phyloP scores from a whole-genome alignment of 352 stramenopile genomes.

The Hyaloperonospora arabidopsidis region DNA sequence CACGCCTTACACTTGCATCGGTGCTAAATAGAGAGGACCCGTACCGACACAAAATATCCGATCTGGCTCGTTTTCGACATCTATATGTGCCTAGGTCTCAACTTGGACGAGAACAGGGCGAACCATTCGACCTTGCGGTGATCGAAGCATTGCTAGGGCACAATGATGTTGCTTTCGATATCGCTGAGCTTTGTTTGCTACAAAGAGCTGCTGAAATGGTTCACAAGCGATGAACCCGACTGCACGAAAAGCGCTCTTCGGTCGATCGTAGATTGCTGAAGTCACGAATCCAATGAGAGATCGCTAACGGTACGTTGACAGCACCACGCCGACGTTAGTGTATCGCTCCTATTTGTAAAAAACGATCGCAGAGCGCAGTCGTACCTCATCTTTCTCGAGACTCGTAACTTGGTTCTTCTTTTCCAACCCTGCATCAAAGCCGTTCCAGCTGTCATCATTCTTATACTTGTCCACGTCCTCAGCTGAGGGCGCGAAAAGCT shows the following conservation, averaged over 20 bases:
- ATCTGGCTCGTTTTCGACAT: background rate
- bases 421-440: constrained; percentile 16
- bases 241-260: constrained; percentile 55
- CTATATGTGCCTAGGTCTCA: constrained; percentile 6
- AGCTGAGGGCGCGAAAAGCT: constrained; percentile 33
- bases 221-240: constrained; percentile 63
- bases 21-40: background rate
- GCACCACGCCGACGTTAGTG: constrained; percentile 3
- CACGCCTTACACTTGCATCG: constrained; percentile 6
- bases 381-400: constrained; percentile 18
- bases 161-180: constrained; percentile 12
- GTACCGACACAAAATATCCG: constrained; percentile 1
- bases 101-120: constrained; percentile 40
- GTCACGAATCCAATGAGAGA: constrained; percentile 56
- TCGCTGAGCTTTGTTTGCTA: constrained; percentile 13
- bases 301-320: constrained; percentile 20
- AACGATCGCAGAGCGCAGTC: background rate
- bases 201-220: constrained; percentile 50
- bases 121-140: constrained; percentile 38
- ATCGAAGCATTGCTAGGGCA: constrained; percentile 44
- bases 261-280: constrained; percentile 70
- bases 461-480: constrained; percentile 23
- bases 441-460: constrained; percentile 32
- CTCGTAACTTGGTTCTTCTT: constrained; percentile 16
- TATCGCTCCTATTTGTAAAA: background rate